These are phyloP conservation scores for Anastatica hierochuntica DNA, from an alignment of 345 rosid genomes.

Conservation along the genomic window DNA sequence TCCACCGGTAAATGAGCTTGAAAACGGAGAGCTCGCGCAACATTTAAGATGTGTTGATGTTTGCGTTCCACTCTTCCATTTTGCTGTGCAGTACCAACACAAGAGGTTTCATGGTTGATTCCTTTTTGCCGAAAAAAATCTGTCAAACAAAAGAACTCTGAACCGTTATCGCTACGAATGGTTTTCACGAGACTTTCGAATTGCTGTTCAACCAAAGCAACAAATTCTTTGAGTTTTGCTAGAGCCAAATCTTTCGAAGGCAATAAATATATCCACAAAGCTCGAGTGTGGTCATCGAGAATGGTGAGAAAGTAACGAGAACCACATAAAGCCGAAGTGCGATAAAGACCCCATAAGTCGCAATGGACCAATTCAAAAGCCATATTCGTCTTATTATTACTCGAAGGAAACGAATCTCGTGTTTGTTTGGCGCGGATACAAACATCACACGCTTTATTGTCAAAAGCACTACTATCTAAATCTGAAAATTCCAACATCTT, in stretches of 20 bases:
- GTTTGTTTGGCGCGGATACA: background rate
- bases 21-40: no score
- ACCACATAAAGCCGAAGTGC: background rate
- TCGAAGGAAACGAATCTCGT: background rate
- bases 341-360: background rate
- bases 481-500: no score
- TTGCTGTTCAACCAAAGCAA: background rate
- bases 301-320: background rate
- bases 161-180: background rate
- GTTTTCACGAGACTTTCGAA: background rate
- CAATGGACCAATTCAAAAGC: background rate
- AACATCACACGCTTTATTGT: background rate
- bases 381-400: background rate
- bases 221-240: no score
- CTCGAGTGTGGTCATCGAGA: background rate
- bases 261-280: background rate
- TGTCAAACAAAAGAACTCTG: background rate
- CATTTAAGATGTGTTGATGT: background rate
- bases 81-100: background rate
- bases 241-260: background rate
- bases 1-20: background rate
- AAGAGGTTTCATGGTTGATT: background rate
- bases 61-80: background rate
- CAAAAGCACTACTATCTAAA: no score
- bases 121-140: background rate